Conservation (phyloP, 108 stramenopile species). For the Discostella stelligeroides region DNA sequence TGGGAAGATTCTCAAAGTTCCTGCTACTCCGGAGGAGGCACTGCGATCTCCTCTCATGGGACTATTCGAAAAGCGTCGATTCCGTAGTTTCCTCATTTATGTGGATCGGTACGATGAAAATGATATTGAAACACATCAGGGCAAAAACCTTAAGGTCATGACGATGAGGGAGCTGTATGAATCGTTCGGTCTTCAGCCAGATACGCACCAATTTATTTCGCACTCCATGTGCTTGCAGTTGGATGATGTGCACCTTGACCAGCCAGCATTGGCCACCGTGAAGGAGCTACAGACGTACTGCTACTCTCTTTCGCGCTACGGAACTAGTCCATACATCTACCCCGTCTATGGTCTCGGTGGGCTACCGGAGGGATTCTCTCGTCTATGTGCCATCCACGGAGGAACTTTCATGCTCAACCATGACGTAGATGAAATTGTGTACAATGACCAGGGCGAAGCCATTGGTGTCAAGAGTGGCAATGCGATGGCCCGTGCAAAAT, state of each 20-base stretch:
- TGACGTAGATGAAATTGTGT: conserved; percentile 95
- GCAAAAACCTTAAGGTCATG: conserved; percentile 87
- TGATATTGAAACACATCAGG: conserved; percentile 79
- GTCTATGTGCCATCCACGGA: conserved; percentile 98
- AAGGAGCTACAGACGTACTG: conserved; percentile 93
- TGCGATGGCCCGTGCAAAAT: conserved; percentile 95
- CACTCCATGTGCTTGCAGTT: conserved; percentile 98
- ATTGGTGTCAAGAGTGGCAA: conserved; percentile 90
- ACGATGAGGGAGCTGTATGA: conserved; percentile 95
- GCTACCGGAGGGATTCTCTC: conserved; percentile 98
- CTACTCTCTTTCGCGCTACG: conserved; percentile 92
- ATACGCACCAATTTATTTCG: conserved; percentile 97
- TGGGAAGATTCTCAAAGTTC: conserved; percentile 93
- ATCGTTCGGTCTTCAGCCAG: conserved; percentile 91
- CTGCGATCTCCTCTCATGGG: conserved; percentile 93
- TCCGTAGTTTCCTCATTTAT: conserved; percentile 96
- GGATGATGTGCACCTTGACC: conserved; percentile 92
- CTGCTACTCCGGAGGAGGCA: conserved; percentile 93
- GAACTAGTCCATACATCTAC: conserved; percentile 98
- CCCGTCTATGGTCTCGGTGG: conserved; percentile 98
- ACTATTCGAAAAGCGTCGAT: conserved; percentile 97
- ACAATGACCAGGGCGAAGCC: conserved; percentile 85
- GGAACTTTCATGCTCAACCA: conserved; percentile 99
- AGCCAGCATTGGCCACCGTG: conserved; percentile 89
- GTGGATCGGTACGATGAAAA: conserved; percentile 85